Conservation (phyloP, 176 grass and related monocot genomes). For the Aechmea fasciata region DNA sequence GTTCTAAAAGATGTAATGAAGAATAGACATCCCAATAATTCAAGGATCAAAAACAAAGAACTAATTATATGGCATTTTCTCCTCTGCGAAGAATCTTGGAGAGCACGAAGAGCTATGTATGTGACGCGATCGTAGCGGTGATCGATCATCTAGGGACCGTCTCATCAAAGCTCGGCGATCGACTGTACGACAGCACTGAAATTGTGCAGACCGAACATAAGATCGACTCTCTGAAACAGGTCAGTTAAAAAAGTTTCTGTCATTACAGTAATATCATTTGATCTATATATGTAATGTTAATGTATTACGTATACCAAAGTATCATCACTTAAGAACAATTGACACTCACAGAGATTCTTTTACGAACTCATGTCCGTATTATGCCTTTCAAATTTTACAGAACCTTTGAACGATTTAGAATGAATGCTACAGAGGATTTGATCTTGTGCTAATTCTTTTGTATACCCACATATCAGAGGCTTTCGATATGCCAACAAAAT, state of each 20-base stretch:
- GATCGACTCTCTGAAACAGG: conserved; percentile 67
- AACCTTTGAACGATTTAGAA: not conserved
- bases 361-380: too few species aligned
- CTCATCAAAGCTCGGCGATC: conserved; percentile 72
- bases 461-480: conserved; percentile 41
- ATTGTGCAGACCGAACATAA: conserved; percentile 43
- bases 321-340: too few species aligned
- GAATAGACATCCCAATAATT: too few species aligned
- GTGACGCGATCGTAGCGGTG: conserved; percentile 60
- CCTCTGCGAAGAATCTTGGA: conserved; percentile 38
- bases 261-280: too few species aligned
- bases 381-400: too few species aligned
- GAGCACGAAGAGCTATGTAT: conserved; percentile 74
- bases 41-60: too few species aligned
- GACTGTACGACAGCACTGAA: conserved; percentile 38
- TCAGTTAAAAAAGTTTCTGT: conserved; percentile 2
- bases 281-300: too few species aligned
- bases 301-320: too few species aligned
- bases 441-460: not conserved
- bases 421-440: not conserved
- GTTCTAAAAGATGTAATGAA: too few species aligned
- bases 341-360: not conserved
- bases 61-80: not conserved
- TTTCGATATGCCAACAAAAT: conserved; percentile 76
- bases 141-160: conserved; percentile 83